Evolutionary conservation across 768 basidiomycete genomes (phyloP).

Genomic region (Tephrocybe rancida): DNA sequence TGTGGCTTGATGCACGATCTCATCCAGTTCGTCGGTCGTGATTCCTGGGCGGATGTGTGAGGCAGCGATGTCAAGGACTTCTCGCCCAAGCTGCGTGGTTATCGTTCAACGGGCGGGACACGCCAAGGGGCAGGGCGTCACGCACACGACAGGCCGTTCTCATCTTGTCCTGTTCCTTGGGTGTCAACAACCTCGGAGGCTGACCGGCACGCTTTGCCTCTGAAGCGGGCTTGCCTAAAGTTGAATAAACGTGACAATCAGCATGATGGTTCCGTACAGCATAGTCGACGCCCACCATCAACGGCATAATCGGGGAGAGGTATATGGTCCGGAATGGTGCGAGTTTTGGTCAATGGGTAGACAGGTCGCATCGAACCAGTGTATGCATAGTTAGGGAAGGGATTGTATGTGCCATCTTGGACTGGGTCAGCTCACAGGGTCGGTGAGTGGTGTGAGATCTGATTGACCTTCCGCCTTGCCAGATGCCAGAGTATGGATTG

Average conservation of each 20-base stretch:
- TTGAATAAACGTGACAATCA: slow-evolving; percentile 15
- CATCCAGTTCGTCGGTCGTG: slow-evolving; percentile 95
- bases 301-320: slow-evolving; percentile 86
- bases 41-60: slow-evolving; percentile 87
- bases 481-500: slow-evolving; percentile 65
- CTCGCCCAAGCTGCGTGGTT: slow-evolving; percentile 69
- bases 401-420: slow-evolving; percentile 77
- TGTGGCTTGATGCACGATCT: slow-evolving; percentile 88
- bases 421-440: not conserved
- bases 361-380: slow-evolving; percentile 80
- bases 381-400: slow-evolving; percentile 75
- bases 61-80: slow-evolving; percentile 93
- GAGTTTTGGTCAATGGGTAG: slow-evolving; percentile 84
- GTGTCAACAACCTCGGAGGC: slow-evolving; percentile 63
- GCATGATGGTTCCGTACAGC: slow-evolving; percentile 3
- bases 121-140: slow-evolving; percentile 11
- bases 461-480: slow-evolving; percentile 15
- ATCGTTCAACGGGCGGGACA: not conserved
- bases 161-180: slow-evolving; percentile 89
- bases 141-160: slow-evolving; percentile 81
- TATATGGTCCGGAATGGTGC: slow-evolving; percentile 82
- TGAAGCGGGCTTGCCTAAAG: slow-evolving; percentile 56
- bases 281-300: slow-evolving; percentile 37
- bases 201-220: slow-evolving; percentile 62
- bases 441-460: slow-evolving; percentile 17